Base-by-base conservation (phyloP, 495 filamentous ascomycete genomes). In the Chaetomium tenue region DNA sequence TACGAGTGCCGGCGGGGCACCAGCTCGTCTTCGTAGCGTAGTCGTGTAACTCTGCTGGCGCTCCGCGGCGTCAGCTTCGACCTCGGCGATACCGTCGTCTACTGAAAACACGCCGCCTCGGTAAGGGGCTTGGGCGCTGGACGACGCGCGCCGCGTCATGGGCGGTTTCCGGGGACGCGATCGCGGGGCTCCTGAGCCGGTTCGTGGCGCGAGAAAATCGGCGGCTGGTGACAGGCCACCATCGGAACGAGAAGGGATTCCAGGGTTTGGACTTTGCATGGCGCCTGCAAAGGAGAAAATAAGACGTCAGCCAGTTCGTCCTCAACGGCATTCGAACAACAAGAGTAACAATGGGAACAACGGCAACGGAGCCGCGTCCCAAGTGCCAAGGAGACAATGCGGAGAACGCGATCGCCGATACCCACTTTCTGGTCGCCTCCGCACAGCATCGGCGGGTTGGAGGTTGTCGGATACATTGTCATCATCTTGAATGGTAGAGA, bases 81-180 rank as follows among this genome's bases (percentile, higher is more conserved):
- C 87, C 75, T 99, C 94, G 53, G 85, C 81, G 25, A 88, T 83
- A 73, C 90, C 92, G 75, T 99, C 94, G 69, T 99, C 94, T 23
- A 91, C 92, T 11, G 93, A 97, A 75, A 97, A 99, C 66, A 91
- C 86, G 72, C 91, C 91, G 16, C 92, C 89, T 66, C 88, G 88
- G 67, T 93, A 86, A 20, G 91, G 92, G 18, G 84, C 82, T 63
- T 86, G 82, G 11, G 87, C 82, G 68, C 87, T 88, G n/a, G 89
- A 89, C 33, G 91, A 91, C 66, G 86, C 81, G 54, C 90, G 84
- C 58, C 90, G 88, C 50, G 84, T 71, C 75, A 92, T 84, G 25
- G 82, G 71, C 15, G 90, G 91, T 72, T 91, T 92, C 70, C 86
- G 87, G n/a, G 86, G 80, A 64, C 82, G 84, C 22, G 82, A 83